Base-by-base conservation (phyloP, 139 green algal genomes). In the Prasinococcaceae sp. region DNA sequence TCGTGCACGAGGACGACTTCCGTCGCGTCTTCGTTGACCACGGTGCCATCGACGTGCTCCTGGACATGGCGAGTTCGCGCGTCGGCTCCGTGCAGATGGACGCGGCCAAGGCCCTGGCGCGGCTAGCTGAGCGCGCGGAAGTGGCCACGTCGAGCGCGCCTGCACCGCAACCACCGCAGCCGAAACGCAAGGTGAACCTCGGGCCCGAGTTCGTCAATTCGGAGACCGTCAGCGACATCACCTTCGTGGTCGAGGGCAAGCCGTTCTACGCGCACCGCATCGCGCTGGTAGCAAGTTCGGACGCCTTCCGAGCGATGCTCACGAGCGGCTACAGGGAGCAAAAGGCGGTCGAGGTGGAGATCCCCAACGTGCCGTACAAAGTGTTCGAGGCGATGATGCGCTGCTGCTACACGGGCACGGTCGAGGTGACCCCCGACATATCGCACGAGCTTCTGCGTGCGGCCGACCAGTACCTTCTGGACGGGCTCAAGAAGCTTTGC, bases 301-400 rank as follows among this genome's bases (percentile, higher is more conserved):
- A 95, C 37, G 80, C 82, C 28, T 96, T 96, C 75, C 58, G 74
- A 9, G 84, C 82, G 38, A 96, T 96, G 88, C 95, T 96, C 61
- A 78, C 83, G 44, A 73, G 84, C 0, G 73, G 82, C 36, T 94
- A 89, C 70, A 74, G 72, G 57, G 88, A 94, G 50, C 85, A 79
- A 47, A 63, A 90, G 30, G 83, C 81, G 2, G 62, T 51, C 43
- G 62, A 44, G 33, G 92, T 96, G 47, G 79, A 87, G 57, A 94
- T 96, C 50, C 88, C 88, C 50, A 93, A 96, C 71, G 89, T 96
- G 45, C 52, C 59, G 25, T 92, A 55, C 33, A 38, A 60, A 17
- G 83, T 90, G 2, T 95, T 94, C 53, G 72, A 92, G 61, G 64
- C 71, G 52, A 70, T 70, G 61, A 70, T 70, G 61, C 25, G 56